These are phyloP conservation scores for Knoxia roxburghii DNA, from an alignment of 257 asterid species.

Conservation along the genomic window DNA sequence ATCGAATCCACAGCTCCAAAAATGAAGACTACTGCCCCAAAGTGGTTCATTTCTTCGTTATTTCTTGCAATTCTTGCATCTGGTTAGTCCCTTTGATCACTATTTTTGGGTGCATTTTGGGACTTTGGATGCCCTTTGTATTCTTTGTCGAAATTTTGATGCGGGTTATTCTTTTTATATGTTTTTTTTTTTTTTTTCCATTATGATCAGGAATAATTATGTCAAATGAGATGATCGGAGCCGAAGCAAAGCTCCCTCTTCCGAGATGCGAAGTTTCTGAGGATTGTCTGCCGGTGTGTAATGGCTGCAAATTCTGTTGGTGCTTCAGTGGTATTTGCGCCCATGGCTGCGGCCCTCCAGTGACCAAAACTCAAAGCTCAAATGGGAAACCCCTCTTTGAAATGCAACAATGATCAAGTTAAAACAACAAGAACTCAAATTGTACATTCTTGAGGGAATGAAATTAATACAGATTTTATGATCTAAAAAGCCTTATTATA, in stretches of 20 bases:
- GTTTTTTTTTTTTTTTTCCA: not conserved
- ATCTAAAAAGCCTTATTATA: too few species aligned
- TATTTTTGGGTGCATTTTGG: too few species aligned
- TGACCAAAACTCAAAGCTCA: not conserved
- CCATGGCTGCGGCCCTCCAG: constrained; percentile 1
- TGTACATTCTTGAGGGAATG: too few species aligned
- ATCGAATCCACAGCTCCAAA: not conserved
- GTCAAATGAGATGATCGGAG: not conserved
- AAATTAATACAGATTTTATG: too few species aligned
- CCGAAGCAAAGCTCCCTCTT: not conserved
- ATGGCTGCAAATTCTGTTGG: not conserved
- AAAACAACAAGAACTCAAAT: too few species aligned
- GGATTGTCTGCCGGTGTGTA: constrained; percentile 9
- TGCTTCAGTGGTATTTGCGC: not conserved
- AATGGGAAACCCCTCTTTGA: not conserved
- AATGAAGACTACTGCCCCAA: constrained; percentile 1
- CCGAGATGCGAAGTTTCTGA: not conserved
- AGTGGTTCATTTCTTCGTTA: not conserved
- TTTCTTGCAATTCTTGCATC: constrained; percentile 5
- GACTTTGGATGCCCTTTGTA: not conserved
- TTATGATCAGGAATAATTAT: not conserved
- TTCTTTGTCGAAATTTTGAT: not conserved
- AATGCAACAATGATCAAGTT: not conserved
- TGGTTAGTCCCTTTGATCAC: not conserved
- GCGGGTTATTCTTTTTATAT: not conserved